Base-by-base conservation (phyloP, 2,329 filamentous ascomycete genomes). In the Daldinia eschscholtzii region DNA sequence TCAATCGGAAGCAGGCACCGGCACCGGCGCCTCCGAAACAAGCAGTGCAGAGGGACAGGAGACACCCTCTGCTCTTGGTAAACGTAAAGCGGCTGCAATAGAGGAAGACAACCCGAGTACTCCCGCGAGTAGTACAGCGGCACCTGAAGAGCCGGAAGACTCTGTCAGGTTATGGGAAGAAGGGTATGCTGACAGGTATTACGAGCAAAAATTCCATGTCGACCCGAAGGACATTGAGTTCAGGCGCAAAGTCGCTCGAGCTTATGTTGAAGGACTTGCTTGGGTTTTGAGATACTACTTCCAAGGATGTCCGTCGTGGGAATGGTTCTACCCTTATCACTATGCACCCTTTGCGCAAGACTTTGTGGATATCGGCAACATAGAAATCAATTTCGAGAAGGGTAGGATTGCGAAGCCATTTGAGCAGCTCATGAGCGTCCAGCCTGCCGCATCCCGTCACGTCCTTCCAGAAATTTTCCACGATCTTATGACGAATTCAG, bases 251-350 rank as follows among this genome's bases (percentile, higher is more conserved):
- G 97, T 99, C 64, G 96, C 92, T 39, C 88, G 89, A 61, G 89
- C 93, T n/a, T 99, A 99, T 79, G 94, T 95, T 12, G 94, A 98
- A 83, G 96, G 96, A 39, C 87, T 99, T 9, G 92, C 92, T 23
- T 99, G 97, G 96, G 96, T 99, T 42, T 84, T 99, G 57, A 85
- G 94, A 39, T 99, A 99, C 81, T 99, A 99, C 80, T 97, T 98
- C 80, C 96, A 99, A 80, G 96, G 96, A 28, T 99, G 96, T 76
- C 94, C 96, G 23, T 98, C 94, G 0, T 99, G 97, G 96, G 97
- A 95, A 59, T 99, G 96, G 96, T 99, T 96, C 79, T 99, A 98
- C 77, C 96, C 96, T 0, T 97, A 98, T 77, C 96, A 99, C 79
- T 99, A 99, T 78, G 97, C 96, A 1, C 96, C 97, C 3, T 99